Percentiles rank a stretch among this genome's conserved stretches.
These are phyloP conservation scores for Pestalotiopsis sp. DNA, from an alignment of 2,329 filamentous ascomycete species.

Conservation along the genomic window DNA sequence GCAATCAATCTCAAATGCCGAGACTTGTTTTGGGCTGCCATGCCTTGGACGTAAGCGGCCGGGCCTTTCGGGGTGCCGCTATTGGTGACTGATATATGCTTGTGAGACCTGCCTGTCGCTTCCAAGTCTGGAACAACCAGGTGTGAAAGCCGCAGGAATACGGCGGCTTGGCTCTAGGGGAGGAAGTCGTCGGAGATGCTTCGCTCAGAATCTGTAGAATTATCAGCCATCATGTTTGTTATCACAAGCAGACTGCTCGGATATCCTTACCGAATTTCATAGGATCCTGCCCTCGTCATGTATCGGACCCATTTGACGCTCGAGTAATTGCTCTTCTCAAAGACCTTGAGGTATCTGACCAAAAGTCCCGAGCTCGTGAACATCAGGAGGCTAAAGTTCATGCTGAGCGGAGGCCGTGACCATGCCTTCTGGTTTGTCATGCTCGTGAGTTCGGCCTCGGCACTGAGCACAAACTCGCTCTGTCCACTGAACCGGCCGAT, in stretches of 20 bases:
- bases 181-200: not conserved
- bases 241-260: not conserved
- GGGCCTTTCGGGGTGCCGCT: not conserved
- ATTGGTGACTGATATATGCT: not conserved
- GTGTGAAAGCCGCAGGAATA: not conserved
- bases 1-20: not conserved
- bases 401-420: conserved; percentile 87
- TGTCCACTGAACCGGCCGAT: conserved; percentile 98
- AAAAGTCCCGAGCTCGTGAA: conserved; percentile 93
- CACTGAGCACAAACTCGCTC: conserved; percentile 91
- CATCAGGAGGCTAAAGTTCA: conserved; percentile 95
- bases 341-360: conserved; percentile 95
- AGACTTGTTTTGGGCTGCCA: not conserved
- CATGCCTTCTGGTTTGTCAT: conserved; percentile 99
- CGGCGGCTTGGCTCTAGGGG: not conserved
- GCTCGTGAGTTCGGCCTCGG: conserved; percentile 88
- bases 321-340: conserved; percentile 98
- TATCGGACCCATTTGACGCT: conserved; percentile 99
- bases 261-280: conserved; percentile 78
- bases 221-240: not conserved
- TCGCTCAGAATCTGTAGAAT: not conserved
- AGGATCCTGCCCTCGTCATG: conserved; percentile 97
- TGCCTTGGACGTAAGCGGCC: not conserved
- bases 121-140: not conserved
- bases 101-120: not conserved